Conservation (phyloP, 805 yeast genomes). For the Sporopachydermia lactativora region DNA sequence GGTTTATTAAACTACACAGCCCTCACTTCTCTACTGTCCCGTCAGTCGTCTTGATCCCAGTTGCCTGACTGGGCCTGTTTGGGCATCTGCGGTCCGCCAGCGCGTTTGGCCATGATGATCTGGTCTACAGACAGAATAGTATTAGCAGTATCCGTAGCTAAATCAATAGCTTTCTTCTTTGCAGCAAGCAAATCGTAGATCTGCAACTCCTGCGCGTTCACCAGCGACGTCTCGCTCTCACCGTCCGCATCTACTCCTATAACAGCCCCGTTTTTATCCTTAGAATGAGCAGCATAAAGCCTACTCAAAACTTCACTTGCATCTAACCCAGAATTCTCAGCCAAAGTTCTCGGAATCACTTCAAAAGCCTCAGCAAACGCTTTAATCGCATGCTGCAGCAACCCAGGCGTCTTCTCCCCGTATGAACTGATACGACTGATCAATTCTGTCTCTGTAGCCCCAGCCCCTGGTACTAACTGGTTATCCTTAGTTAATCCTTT, state of each 20-base stretch:
- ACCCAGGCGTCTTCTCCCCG: constrained; percentile 92
- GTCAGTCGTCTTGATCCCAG: constrained; percentile 87
- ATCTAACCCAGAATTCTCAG: constrained; percentile 91
- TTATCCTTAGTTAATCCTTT: constrained; percentile 79
- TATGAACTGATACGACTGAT: constrained; percentile 64
- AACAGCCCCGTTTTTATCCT: constrained; percentile 19
- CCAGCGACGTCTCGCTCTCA: constrained; percentile 44
- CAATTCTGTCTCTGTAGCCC: constrained; percentile 84
- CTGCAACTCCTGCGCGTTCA: constrained; percentile 52
- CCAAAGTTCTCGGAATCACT: constrained; percentile 80
- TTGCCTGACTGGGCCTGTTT: constrained; percentile 78
- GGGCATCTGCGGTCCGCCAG: constrained; percentile 95
- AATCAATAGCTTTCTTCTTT: constrained; percentile 75
- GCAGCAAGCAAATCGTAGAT: constrained; percentile 70
- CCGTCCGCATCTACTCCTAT: constrained; percentile 72
- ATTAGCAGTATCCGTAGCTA: constrained; percentile 91
- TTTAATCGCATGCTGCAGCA: constrained; percentile 86
- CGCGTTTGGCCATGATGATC: constrained; percentile 97
- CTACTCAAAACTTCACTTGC: constrained; percentile 81
- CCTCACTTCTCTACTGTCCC: too few species aligned
- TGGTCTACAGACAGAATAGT: constrained; percentile 90
- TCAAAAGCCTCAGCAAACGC: constrained; percentile 91
- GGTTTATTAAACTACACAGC: too few species aligned
- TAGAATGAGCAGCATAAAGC: constrained; percentile 77
- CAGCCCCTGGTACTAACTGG: constrained; percentile 87